Percentiles rank a stretch among this genome's conserved stretches.
phyloP scores from a whole-genome alignment of 179 eudicot species.

The Vitellaria paradoxa region DNA sequence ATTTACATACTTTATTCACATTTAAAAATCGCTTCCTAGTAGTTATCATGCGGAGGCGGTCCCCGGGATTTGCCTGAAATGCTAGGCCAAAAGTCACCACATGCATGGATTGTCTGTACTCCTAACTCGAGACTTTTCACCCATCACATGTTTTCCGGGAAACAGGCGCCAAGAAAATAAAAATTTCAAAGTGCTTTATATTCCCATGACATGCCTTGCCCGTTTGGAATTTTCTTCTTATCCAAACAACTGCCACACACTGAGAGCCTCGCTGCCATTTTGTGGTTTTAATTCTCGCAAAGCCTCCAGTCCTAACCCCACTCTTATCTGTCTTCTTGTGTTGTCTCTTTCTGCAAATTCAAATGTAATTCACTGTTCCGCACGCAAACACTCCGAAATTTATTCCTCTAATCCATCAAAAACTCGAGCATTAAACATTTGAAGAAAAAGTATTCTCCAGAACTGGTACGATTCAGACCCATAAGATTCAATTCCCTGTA shows the following conservation, averaged over 20 bases:
- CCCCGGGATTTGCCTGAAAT: no score
- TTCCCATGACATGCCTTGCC: background rate
- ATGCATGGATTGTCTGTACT: no score
- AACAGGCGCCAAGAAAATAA: background rate
- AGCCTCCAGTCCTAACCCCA: slow-evolving; percentile 1
- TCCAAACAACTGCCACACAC: slow-evolving; percentile 19
- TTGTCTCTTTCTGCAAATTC: slow-evolving; percentile 9
- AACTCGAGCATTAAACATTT: background rate
- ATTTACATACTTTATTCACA: no score
- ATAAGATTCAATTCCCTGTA: background rate
- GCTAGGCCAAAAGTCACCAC: no score
- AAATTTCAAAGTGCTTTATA: background rate
- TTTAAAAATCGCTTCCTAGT: no score
- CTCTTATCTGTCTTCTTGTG: slow-evolving; percentile 7
- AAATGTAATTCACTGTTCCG: background rate
- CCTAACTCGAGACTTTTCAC: no score
- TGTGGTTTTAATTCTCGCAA: slow-evolving; percentile 15
- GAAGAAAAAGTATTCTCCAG: background rate
- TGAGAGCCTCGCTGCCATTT: slow-evolving; percentile 10
- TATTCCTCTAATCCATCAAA: background rate
- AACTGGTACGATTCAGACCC: background rate
- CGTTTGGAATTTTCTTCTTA: slow-evolving; percentile 20
- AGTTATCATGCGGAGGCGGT: no score
- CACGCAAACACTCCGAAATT: background rate
- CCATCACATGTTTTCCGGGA: background rate